These are phyloP conservation scores for Dothiorella sarmentorum DNA, from an alignment of 2,329 filamentous ascomycete species.

Conservation along the genomic window DNA sequence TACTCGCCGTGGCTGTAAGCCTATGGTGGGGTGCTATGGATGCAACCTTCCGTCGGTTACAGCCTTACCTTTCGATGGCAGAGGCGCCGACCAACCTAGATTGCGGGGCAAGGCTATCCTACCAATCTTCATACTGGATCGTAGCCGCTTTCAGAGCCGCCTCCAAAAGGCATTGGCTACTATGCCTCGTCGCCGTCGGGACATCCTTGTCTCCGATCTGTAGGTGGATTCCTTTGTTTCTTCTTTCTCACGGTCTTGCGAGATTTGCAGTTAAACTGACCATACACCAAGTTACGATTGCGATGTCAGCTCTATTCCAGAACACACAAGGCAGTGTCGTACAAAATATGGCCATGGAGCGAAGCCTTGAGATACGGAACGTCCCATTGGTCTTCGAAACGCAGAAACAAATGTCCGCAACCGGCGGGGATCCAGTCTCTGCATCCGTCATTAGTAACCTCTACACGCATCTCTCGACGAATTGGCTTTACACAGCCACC, in stretches of 20 bases:
- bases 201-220: constrained; percentile 20
- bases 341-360: not conserved
- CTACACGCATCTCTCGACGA: constrained; percentile 22
- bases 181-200: constrained; percentile 21
- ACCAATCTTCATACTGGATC: constrained; percentile 13
- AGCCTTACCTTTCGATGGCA: constrained; percentile 22
- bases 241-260: too few relatives aligned
- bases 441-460: not conserved
- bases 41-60: constrained; percentile 19
- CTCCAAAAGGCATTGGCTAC: constrained; percentile 21
- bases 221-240: not conserved
- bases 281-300: not conserved
- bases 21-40: constrained; percentile 22
- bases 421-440: not conserved
- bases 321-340: not conserved
- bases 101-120: constrained; percentile 4
- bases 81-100: not conserved
- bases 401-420: not conserved
- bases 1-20: constrained; percentile 19
- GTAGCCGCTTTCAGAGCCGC: constrained; percentile 7
- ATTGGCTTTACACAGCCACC: constrained; percentile 24
- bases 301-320: not conserved
- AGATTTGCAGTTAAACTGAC: too few relatives aligned
- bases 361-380: not conserved
- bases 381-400: not conserved